Base-by-base conservation (phyloP, 345 rosid genomes). In the Triadica sebifera region DNA sequence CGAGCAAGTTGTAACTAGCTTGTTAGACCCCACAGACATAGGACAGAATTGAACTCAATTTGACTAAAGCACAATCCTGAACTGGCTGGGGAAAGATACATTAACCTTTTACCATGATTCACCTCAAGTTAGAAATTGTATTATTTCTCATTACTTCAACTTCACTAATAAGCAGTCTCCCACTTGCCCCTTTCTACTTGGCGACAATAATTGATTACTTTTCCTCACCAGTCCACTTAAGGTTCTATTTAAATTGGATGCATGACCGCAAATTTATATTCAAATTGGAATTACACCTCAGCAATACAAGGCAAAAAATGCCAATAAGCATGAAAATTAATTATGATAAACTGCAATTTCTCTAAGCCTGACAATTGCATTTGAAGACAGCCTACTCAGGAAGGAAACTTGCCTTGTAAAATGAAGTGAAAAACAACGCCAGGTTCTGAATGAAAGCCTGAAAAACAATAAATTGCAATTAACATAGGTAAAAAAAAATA, bases 391-490 rank as follows among this genome's bases (percentile, higher is more conserved):
- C 2, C 34, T 37, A 6, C 11, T 47, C 24, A 9, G 20, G 51
- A 69, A 57, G 1, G 41, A 55, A 43, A 73, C 82, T 84, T 88
- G 74, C 99, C 97, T 93, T 96, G 73, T 78, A 93, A 84, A 93
- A 96, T 37, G 99, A 96, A 55, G 99, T 93, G 84, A 96, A 93
- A 85, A 96, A 96, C 67, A 96, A 79, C 29, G 98, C 97, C 89
- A 96, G 79, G 72, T 96, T 96, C 91, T 96, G 99, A 80, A 93
- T 93, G 79, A 96, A 96, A 66, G 99, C 99, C 99, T 96, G 88
- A 59, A 74, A 29, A 75, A 72, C 70, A 73, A 20, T 57, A 77
- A 25, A 69, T 53, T 49, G 45, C n/a, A 38, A 25, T 49, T 6
- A 56, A 20, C 4, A 11, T 5, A 19, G 9, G 46, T n/a, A 60